Base-by-base conservation (phyloP, 345 rosid genomes). In the Acer saccharum region DNA sequence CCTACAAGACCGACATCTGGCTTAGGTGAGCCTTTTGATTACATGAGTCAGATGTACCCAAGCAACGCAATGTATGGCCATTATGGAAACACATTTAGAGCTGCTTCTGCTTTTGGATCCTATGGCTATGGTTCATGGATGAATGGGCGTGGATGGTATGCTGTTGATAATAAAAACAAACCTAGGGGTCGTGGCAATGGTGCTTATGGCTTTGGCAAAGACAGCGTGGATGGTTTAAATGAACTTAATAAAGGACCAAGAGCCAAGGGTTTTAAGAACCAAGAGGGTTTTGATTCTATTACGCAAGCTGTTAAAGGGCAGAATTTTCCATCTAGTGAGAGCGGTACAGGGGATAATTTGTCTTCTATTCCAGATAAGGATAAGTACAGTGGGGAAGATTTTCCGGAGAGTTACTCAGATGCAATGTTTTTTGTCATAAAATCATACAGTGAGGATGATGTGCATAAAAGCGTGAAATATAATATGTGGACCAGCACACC, bases 211-310 rank as follows among this genome's bases (percentile, higher is more conserved):
- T 86, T 81, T 73, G 89, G 82, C 54, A 89, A 86, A 70, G 95
- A 91, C 84, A 94, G 88, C 74, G 73, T 82, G 9, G 93, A 90
- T 80, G 89, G 95, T 80, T 85, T 92, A 69, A 90, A 86, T 44
- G 98, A 94, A 89, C 89, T 94, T 65, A 92, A 88, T 74, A 81
- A 89, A 81, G 97, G 97, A 73, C 98, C 97, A 20, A 87, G 98
- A 77, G 86, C 86, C 44, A 87, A 84, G 81, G 87, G 83, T 69
- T 80, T 79, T 73, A 89, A 85, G 77, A 88, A 58, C 69, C 85
- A 83, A 69, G 87, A 84, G 68, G 93, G 71, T 72, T 66, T 77
- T 72, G 83, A 76, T 71, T 62, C 82, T 69, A 75, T 71, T 35
- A 63, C 78, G 50, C 48, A 75, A 44, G 80, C 83, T 46, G 87